Conservation (phyloP, 176 grass and related monocot genomes). For the Bonia amplexicaulis region DNA sequence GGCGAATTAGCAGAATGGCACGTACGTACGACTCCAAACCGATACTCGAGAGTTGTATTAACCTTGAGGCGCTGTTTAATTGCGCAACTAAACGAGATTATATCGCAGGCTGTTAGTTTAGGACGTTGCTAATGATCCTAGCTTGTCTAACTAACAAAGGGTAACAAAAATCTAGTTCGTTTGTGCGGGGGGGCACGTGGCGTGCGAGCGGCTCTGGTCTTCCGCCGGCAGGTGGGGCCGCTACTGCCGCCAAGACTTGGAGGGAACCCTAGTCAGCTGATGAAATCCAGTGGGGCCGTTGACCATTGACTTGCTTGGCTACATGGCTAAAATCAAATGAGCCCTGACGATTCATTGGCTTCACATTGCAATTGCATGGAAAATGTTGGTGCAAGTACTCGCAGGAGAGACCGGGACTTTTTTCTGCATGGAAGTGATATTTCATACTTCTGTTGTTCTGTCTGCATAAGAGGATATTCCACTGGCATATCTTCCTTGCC, state of each 20-base stretch:
- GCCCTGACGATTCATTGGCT: neutral
- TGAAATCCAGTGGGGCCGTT: too few relatives aligned
- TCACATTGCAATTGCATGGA: neutral
- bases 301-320: too few relatives aligned
- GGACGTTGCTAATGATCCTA: neutral
- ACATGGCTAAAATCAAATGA: neutral
- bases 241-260: neutral
- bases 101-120: neutral
- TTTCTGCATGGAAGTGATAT: neutral
- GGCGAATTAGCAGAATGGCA: neutral
- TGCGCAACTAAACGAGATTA: neutral
- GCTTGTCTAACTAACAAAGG: slow-evolving; percentile 2
- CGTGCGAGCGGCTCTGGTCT: neutral
- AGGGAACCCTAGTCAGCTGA: neutral
- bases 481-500: neutral
- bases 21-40: neutral
- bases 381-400: too few relatives aligned
- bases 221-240: neutral
- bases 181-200: neutral
- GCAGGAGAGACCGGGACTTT: neutral
- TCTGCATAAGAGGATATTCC: neutral
- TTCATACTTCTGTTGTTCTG: neutral
- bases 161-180: neutral
- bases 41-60: neutral
- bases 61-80: neutral